A percentile compares a stretch with the other conserved stretches of the same genome.
Evolutionary conservation across 768 basidiomycete genomes (phyloP).

Genomic region (Termitomyces eurrhizus): DNA sequence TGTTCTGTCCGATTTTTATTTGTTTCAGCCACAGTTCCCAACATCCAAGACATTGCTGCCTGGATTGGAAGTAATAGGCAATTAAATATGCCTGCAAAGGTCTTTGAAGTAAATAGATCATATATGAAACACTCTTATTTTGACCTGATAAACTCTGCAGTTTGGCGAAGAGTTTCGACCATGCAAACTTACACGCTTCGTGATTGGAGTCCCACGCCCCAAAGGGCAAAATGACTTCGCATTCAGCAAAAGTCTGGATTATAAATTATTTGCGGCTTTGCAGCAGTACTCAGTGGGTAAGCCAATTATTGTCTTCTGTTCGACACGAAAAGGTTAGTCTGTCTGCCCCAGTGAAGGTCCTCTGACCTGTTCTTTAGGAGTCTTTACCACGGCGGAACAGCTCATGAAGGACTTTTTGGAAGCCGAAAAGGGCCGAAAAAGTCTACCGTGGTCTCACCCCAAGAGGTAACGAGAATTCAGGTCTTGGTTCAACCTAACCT

Average conservation of each 20-base stretch:
- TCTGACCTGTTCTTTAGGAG: constrained; percentile 33
- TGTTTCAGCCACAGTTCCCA: constrained; percentile 92
- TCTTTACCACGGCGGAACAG: constrained; percentile 67
- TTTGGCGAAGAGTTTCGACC: constrained; percentile 94
- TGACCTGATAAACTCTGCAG: constrained; percentile 32
- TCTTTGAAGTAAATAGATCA: constrained; percentile 56
- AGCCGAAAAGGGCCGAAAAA: constrained; percentile 41
- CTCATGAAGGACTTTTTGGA: constrained; percentile 70
- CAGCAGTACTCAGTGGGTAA: constrained; percentile 72
- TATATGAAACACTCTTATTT: not conserved
- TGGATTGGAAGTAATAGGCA: constrained; percentile 67
- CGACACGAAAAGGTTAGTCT: constrained; percentile 75
- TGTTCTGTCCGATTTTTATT: constrained; percentile 76
- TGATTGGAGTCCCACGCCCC: constrained; percentile 64
- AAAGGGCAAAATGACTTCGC: constrained; percentile 75
- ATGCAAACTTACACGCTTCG: constrained; percentile 69
- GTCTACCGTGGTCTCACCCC: constrained; percentile 68
- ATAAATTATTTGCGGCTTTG: constrained; percentile 67
- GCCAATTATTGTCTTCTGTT: constrained; percentile 84
- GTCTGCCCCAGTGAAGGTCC: not conserved
- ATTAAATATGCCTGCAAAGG: constrained; percentile 44
- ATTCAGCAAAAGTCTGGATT: constrained; percentile 69
- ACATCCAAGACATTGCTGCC: constrained; percentile 81
- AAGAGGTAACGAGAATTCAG: constrained; percentile 34
- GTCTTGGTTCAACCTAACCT: not conserved